Base-by-base conservation (phyloP, 2,329 filamentous ascomycete species). In the Aspergillus bombycis region DNA sequence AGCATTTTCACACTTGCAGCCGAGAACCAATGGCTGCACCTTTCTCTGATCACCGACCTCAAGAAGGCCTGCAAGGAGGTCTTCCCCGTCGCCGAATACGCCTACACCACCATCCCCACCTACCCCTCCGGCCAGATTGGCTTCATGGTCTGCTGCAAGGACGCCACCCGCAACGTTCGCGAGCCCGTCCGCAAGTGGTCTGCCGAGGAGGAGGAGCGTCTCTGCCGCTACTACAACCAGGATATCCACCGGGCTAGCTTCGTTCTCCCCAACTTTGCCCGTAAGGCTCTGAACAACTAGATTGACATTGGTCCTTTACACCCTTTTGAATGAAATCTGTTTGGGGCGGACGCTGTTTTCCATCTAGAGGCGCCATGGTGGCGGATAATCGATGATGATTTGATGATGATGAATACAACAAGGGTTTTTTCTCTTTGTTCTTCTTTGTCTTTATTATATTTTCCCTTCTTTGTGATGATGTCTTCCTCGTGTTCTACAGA, bases 81-180 rank as follows among this genome's bases (percentile, higher is more conserved):
- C 81, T 99, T 99, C 90, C 94, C 95, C 69, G 92, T 92, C 67
- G 95, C 91, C 80, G 95, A 99, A 84, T 99, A 98, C 84, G 95
- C 92, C 74, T 99, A 97, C 88, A 98, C 81, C 76, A 98, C 94
- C 75, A 99, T 99, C 81, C 95, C 95, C 64, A 99, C 95, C 78
- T 99, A 99, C 86, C 95, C 95, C 70, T 96, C 93, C 62, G 95
- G 95, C 78, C 95, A 99, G 85, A 99, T 99, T 76, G 95, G 95
- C 78, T 99, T 99, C 90, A 97, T 99, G 94, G 92, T 99, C 78
- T 98, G 95, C 89, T 92, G 87, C 90, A 98, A 99, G 89, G 94
- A 98, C 78, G 84, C 89, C 78, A 88, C 82, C 77, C 88, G 89
- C 79, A 87, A 99, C 82, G 87, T 98, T 78, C 92, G 87, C 80